These are phyloP conservation scores for Psilocybe cyanescens DNA, from an alignment of 768 basidiomycete genomes.

Conservation along the genomic window DNA sequence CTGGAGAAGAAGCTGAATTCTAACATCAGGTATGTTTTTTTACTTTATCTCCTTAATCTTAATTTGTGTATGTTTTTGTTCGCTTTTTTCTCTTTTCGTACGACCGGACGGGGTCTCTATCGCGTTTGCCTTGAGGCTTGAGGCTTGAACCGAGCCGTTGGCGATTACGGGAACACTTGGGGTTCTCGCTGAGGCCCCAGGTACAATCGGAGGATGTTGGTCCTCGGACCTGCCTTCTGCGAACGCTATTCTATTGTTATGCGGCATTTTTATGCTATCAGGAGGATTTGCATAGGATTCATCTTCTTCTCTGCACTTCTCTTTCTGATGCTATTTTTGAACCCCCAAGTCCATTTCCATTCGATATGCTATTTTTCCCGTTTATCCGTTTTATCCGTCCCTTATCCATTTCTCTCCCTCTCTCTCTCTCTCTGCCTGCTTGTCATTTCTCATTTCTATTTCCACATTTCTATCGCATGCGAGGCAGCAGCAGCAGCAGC, in stretches of 20 bases:
- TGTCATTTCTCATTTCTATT: too few relatives aligned
- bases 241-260: not conserved
- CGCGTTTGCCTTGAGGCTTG: not conserved
- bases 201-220: conserved; percentile 8
- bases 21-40: conserved; percentile 48
- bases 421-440: too few relatives aligned
- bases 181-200: not conserved
- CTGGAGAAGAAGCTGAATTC: conserved; percentile 68
- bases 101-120: not conserved
- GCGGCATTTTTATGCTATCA: not conserved
- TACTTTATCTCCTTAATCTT: not conserved
- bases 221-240: not conserved
- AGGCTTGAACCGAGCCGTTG: not conserved
- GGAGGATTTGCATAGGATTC: not conserved
- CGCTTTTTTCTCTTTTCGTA: conserved; percentile 2
- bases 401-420: too few relatives aligned
- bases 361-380: too few relatives aligned
- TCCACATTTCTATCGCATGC: too few relatives aligned
- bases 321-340: not conserved
- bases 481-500: too few relatives aligned
- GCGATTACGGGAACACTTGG: not conserved
- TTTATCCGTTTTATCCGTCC: too few relatives aligned
- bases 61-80: conserved; percentile 1
- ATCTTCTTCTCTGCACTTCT: not conserved
- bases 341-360: not conserved